Evolutionary conservation across 305 asterid species (phyloP).

Genomic region (Fraxinus nigra): DNA sequence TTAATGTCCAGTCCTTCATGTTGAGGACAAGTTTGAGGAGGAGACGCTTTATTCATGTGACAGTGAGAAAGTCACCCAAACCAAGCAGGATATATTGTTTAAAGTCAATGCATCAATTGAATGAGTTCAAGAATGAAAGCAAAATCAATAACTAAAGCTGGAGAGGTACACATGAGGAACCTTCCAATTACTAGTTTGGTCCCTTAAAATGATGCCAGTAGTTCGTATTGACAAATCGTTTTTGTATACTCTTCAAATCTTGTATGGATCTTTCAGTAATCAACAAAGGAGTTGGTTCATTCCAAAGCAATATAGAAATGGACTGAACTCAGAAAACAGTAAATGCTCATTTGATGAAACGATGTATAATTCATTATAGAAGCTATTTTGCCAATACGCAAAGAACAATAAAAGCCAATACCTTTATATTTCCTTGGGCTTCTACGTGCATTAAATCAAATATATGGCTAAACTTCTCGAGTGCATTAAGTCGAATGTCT

Average conservation of each 20-base stretch:
- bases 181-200: background rate
- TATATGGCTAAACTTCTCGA: background rate
- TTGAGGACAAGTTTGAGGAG: background rate
- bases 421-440: background rate
- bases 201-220: background rate
- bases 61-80: background rate
- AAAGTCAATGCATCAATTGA: background rate
- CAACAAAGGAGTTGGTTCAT: background rate
- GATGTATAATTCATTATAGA: background rate
- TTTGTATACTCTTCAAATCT: background rate
- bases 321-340: background rate
- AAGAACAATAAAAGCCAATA: background rate
- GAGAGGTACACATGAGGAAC: background rate
- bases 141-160: background rate
- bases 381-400: slow-evolving; percentile 3
- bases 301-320: background rate
- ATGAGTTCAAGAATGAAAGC: background rate
- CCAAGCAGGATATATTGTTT: background rate
- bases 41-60: slow-evolving; percentile 2
- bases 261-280: background rate
- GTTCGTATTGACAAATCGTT: background rate
- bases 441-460: background rate
- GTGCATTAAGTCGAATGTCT: background rate
- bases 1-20: background rate
- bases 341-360: background rate